A percentile compares a stretch with the other conserved stretches of the same genome.
These are phyloP conservation scores for Nicotiana noctiflora DNA, from an alignment of 257 asterid species.

Conservation along the genomic window DNA sequence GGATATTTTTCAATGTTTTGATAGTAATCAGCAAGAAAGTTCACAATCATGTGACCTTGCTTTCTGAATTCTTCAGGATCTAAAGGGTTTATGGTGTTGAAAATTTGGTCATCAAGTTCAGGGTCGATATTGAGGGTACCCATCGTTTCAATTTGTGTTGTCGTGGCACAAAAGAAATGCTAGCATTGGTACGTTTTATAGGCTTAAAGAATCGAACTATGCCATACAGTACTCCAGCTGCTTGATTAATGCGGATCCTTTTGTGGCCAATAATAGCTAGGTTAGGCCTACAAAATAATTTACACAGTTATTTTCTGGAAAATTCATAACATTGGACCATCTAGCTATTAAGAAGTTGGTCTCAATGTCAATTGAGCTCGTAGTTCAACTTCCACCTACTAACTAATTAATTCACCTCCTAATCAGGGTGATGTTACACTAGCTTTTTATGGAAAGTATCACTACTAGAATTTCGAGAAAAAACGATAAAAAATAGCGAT, in stretches of 20 bases:
- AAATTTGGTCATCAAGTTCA: neutral
- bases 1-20: too few species aligned
- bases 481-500: too few species aligned
- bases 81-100: conserved; percentile 36
- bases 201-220: neutral
- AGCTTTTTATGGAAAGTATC: neutral
- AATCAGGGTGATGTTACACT: neutral
- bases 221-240: neutral
- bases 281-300: neutral
- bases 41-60: too few species aligned
- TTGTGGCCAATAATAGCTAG: neutral
- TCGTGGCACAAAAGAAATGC: neutral
- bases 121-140: neutral
- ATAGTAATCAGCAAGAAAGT: too few species aligned
- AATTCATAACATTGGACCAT: neutral
- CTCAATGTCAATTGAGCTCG: neutral
- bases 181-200: neutral
- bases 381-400: neutral
- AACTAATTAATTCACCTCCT: neutral
- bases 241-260: neutral
- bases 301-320: too few species aligned
- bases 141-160: neutral
- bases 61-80: conserved; percentile 18
- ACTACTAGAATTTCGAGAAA: too few species aligned
- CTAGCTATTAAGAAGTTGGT: neutral